A percentile compares a stretch with the other conserved stretches of the same genome.
Conservation (phyloP, 768 basidiomycete species). For the Podaxis pistillaris region DNA sequence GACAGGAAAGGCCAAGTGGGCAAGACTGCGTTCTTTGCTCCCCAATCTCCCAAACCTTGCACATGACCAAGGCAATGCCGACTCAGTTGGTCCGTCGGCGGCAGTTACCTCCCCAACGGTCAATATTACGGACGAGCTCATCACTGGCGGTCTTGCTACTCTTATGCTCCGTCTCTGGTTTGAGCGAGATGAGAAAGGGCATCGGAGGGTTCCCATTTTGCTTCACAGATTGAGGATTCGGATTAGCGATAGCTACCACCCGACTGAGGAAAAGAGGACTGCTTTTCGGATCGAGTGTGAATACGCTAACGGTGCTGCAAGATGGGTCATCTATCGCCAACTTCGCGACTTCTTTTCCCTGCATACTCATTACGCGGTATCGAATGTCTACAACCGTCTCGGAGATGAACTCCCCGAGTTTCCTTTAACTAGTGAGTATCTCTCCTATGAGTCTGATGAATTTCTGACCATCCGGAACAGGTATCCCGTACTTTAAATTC, state of each 20-base stretch:
- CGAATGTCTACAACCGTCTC: conserved; percentile 75
- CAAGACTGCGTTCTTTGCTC: conserved; percentile 61
- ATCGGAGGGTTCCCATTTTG: conserved; percentile 75
- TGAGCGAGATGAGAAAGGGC: conserved; percentile 82
- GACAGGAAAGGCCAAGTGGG: conserved; percentile 49
- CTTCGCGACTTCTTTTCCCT: conserved; percentile 88
- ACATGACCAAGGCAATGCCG: conserved; percentile 26
- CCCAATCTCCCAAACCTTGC: conserved; percentile 47
- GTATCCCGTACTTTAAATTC: conserved; percentile 89
- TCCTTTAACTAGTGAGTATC: conserved; percentile 67
- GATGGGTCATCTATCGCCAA: conserved; percentile 96
- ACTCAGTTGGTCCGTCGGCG: conserved; percentile 39
- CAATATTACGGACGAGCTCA: conserved; percentile 81
- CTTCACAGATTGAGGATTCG: conserved; percentile 81
- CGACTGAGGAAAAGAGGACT: conserved; percentile 70
- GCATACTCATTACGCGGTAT: conserved; percentile 85
- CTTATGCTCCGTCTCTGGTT: conserved; percentile 82
- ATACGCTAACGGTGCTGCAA: conserved; percentile 87
- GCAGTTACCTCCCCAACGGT: conserved; percentile 50
- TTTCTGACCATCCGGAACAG: conserved; percentile 32
- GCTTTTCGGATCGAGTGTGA: conserved; percentile 94
- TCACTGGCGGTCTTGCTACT: conserved; percentile 74
- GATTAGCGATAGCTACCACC: conserved; percentile 83
- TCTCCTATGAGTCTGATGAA: not conserved
- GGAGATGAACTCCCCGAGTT: conserved; percentile 87